These are phyloP conservation scores for Lactarius pseudohatsudake DNA, from an alignment of 768 basidiomycete genomes.

Conservation along the genomic window DNA sequence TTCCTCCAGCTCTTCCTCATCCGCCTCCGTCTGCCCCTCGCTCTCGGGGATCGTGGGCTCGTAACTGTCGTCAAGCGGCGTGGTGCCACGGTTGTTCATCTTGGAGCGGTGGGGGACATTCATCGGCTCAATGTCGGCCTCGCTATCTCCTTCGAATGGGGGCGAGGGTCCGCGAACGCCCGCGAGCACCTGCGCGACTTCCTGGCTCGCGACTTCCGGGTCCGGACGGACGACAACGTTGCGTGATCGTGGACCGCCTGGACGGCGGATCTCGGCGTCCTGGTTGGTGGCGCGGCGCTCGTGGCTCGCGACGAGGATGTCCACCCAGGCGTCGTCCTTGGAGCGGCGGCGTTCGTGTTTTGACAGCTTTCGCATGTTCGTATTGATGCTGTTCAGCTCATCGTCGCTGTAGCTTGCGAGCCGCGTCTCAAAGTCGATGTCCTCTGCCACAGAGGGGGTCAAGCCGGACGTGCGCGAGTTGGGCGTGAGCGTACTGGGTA, in stretches of 20 bases:
- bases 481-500: constrained; percentile 54
- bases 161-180: constrained; percentile 43
- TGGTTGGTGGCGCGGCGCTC: constrained; percentile 53
- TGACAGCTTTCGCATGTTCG: constrained; percentile 33
- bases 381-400: constrained; percentile 32
- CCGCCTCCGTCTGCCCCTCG: constrained; percentile 23
- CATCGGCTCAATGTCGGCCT: constrained; percentile 32
- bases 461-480: constrained; percentile 49
- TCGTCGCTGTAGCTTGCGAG: constrained; percentile 62
- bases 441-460: constrained; percentile 74
- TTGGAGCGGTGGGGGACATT: constrained; percentile 22
- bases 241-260: constrained; percentile 33
- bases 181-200: constrained; percentile 71
- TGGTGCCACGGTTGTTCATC: constrained; percentile 11
- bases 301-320: constrained; percentile 71
- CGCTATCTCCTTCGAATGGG: constrained; percentile 42
- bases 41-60: constrained; percentile 20
- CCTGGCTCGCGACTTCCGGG: constrained; percentile 70
- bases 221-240: constrained; percentile 47
- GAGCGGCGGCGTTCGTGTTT: constrained; percentile 44
- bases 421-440: constrained; percentile 81
- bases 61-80: constrained; percentile 8
- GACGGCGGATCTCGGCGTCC: constrained; percentile 44
- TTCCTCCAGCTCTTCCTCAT: constrained; percentile 33
- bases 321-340: constrained; percentile 82